Conservation (phyloP, 2,329 filamentous ascomycete genomes). For the Phialophora macrospora region DNA sequence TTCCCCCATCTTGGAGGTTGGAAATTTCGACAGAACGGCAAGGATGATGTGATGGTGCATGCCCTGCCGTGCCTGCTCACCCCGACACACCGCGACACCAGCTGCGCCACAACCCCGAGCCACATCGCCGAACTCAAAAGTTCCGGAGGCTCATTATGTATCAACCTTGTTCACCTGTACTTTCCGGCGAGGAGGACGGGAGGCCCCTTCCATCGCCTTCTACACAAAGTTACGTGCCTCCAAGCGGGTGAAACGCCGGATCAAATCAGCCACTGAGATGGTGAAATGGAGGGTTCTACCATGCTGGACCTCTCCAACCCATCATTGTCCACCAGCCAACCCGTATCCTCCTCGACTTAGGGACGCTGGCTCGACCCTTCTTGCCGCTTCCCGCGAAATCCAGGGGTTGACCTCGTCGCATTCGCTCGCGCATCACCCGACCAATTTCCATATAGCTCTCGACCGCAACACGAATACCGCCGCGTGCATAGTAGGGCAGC, state of each 20-base stretch:
- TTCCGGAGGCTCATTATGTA: background rate
- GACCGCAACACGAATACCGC: conserved; percentile 70
- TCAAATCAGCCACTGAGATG: background rate
- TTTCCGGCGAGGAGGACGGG: no score
- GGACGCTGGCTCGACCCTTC: conserved; percentile 49
- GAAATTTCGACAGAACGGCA: background rate
- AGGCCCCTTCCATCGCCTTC: no score
- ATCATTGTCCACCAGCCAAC: conserved; percentile 65
- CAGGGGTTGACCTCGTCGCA: conserved; percentile 30
- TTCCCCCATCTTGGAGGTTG: background rate
- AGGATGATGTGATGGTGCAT: background rate
- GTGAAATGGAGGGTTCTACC: conserved; percentile 6
- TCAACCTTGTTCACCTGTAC: background rate
- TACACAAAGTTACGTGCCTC: no score
- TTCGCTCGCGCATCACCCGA: conserved; percentile 48
- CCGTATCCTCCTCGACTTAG: conserved; percentile 54
- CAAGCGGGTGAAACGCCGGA: background rate
- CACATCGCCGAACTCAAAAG: background rate
- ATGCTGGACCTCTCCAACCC: conserved; percentile 34
- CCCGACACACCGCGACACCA: background rate
- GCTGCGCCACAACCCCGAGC: background rate
- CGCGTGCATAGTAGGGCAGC: conserved; percentile 64
- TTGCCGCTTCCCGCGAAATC: conserved; percentile 39
- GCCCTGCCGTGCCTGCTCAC: no score
- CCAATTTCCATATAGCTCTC: conserved; percentile 80